Conservation (phyloP, 306 rosid species). For the Ziziphus jujuba region DNA sequence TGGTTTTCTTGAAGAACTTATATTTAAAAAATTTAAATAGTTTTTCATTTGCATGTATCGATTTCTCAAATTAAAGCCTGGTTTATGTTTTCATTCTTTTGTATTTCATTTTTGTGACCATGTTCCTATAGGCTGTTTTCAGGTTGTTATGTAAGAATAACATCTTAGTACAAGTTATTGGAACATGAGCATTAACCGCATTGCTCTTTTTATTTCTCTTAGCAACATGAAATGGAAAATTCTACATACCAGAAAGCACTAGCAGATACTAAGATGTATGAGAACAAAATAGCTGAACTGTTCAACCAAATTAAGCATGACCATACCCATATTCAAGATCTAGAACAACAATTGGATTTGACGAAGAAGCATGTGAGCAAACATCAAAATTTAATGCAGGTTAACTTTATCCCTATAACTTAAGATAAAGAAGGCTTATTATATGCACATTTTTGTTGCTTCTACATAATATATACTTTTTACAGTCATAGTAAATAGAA, state of each 20-base stretch:
- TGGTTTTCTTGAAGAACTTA: background rate
- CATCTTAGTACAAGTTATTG: conserved; percentile 7
- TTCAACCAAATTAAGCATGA: conserved; percentile 47
- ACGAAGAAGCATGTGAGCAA: conserved; percentile 34
- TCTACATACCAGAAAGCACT: conserved; percentile 41
- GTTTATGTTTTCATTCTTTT: background rate
- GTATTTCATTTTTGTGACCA: background rate
- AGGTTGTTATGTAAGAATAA: background rate
- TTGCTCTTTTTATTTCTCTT: conserved; percentile 10
- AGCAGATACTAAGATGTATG: conserved; percentile 45
- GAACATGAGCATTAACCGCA: conserved; percentile 1
- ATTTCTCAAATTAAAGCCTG: background rate
- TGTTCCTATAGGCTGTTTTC: background rate
- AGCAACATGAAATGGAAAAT: conserved; percentile 47
- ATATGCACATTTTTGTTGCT: background rate
- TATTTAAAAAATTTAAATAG: background rate
- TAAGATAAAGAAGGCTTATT: background rate
- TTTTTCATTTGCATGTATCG: conserved; percentile 8
- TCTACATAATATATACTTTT: background rate
- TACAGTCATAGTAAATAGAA: background rate
- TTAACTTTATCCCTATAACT: conserved; percentile 17
- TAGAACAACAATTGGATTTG: conserved; percentile 44
- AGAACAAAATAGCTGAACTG: conserved; percentile 46
- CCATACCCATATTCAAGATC: conserved; percentile 26
- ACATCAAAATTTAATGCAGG: conserved; percentile 46